Base-by-base conservation (phyloP, 768 basidiomycete species). In the Candolleomyces efflorescens region DNA sequence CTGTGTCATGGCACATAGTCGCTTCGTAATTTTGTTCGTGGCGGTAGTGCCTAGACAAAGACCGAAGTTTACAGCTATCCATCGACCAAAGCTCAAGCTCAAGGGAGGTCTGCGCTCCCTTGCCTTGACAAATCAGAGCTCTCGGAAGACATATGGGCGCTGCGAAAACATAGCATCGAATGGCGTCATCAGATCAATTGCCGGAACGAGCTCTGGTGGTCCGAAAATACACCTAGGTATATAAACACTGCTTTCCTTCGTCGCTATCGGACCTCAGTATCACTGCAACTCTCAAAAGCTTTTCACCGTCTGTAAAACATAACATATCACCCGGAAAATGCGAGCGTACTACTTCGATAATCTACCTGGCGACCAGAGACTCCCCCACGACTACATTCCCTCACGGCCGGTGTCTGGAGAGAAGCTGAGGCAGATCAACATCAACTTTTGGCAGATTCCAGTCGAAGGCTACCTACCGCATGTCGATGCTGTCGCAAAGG, bases 281-380 rank as follows among this genome's bases (percentile, higher is more conserved):
- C 46, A 20, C 46, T 22, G 4, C 24, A 48, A 18, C 20, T 22
- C 7, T 20, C 23, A 18, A 6, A 20, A 15, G 22, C 46, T 48
- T 26, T 27, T 6, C 13, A 43, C 17, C 27, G 23, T 24, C 23
- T 48, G n/a, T n/a, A 32, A 23, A 51, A 13, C 49, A 27, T 26
- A 18, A 20, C 24, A 36, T 20, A 26, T 13, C n/a, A n/a, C 7
- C 49, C 49, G 27, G 27, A 63, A 57, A 46, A 91, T 91, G 90
- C 85, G 83, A 44, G 86, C 85, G 11, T 89, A 87, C 76, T 88
- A 86, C 74, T 86, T 78, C 68, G 86, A 90, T 70, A 80, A 89
- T 65, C n/a, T 82, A 27, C 80, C 85, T 0, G 89, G 87, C 26
- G 92, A 96, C 72, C 93, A 94, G 67, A 84, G 90, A 37, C 81